Evolutionary conservation across 192 early-diverging fungal genomes (phyloP).

Genomic region (Gaertneriomyces sp.): DNA sequence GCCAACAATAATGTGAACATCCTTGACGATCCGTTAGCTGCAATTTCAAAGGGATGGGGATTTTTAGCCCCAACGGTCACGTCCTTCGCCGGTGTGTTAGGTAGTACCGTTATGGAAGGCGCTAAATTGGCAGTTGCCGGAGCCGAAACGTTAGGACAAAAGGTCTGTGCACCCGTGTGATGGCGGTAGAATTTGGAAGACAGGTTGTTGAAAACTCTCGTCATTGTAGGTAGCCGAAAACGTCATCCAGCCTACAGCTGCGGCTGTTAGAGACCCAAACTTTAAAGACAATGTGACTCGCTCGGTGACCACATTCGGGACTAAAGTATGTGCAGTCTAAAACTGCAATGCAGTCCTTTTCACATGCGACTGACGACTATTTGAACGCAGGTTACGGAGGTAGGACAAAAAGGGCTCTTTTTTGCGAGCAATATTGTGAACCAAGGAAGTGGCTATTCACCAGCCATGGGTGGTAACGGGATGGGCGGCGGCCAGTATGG

Average conservation of each 20-base stretch:
- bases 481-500: slow-evolving; percentile 1
- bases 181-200: background rate
- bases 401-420: slow-evolving; percentile 32
- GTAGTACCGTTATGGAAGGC: slow-evolving; percentile 31
- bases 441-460: slow-evolving; percentile 20
- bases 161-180: slow-evolving; percentile 1
- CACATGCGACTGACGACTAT: background rate
- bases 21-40: slow-evolving; percentile 40
- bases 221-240: slow-evolving; percentile 32
- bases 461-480: slow-evolving; percentile 9
- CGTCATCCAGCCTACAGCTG: slow-evolving; percentile 47
- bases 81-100: slow-evolving; percentile 24
- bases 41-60: slow-evolving; percentile 46
- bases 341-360: background rate
- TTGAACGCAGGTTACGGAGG: slow-evolving; percentile 30
- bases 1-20: slow-evolving; percentile 6
- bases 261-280: slow-evolving; percentile 46
- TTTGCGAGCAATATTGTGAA: slow-evolving; percentile 33
- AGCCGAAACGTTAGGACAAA: slow-evolving; percentile 40
- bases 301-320: slow-evolving; percentile 30
- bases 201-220: background rate
- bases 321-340: slow-evolving; percentile 20
- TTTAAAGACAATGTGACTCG: slow-evolving; percentile 40
- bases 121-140: slow-evolving; percentile 38
- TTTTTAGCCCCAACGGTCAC: slow-evolving; percentile 35